Evolutionary conservation across 805 yeast genomes (phyloP).

Genomic region (Ogataea haglerorum): DNA sequence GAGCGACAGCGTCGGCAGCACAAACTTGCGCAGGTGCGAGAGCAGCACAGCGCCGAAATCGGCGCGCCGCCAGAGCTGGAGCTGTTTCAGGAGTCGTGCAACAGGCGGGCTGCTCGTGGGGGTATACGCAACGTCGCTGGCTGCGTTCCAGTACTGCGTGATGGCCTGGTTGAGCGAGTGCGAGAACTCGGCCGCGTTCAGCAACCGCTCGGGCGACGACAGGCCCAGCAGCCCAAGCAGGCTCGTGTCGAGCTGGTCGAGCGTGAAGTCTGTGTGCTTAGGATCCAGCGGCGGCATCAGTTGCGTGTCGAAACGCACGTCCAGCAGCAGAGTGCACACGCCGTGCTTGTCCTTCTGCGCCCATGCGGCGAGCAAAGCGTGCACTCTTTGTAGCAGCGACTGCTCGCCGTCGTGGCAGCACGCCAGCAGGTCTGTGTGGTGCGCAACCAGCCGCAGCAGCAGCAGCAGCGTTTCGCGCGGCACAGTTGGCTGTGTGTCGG

Average conservation of each 20-base stretch:
- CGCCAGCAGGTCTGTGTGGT: constrained; percentile 20
- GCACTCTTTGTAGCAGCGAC: constrained; percentile 17
- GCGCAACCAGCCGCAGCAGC: constrained; percentile 21
- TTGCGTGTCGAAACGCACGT: constrained; percentile 6
- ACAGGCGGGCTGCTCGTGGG: constrained; percentile 8
- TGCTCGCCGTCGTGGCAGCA: constrained; percentile 15
- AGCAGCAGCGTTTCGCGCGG: constrained; percentile 12
- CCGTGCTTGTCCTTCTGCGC: constrained; percentile 12
- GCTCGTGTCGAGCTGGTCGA: constrained; percentile 10
- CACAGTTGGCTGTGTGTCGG: constrained; percentile 12
- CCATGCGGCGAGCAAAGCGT: constrained; percentile 20
- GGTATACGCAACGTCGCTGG: constrained; percentile 21
- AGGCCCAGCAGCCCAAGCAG: constrained; percentile 26
- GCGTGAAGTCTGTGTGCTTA: not conserved
- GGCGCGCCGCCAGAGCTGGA: constrained; percentile 40
- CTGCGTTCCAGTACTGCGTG: constrained; percentile 24
- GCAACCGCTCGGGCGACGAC: constrained; percentile 26
- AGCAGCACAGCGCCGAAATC: constrained; percentile 27
- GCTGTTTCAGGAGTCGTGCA: constrained; percentile 18
- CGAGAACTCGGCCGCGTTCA: constrained; percentile 32
- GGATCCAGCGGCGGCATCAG: constrained; percentile 5
- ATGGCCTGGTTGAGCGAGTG: constrained; percentile 27
- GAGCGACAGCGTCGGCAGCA: constrained; percentile 31
- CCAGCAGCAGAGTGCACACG: constrained; percentile 6
- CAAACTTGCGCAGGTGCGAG: constrained; percentile 25